These are phyloP conservation scores for Boletus speciosus DNA, from an alignment of 768 basidiomycete genomes.

Conservation along the genomic window DNA sequence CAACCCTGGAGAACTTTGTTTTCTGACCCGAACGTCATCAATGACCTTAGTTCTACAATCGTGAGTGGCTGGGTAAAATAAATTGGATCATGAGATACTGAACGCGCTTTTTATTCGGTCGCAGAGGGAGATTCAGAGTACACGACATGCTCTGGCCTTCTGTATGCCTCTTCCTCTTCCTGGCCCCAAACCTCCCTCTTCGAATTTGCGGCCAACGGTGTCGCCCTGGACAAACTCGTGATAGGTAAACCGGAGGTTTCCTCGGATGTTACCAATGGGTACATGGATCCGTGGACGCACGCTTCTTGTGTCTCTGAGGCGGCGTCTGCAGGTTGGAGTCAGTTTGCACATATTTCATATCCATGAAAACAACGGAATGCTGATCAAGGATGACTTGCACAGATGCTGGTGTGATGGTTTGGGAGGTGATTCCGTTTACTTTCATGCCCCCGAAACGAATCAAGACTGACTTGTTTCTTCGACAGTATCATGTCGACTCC, in stretches of 20 bases:
- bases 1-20: no score
- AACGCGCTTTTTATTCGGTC: not conserved
- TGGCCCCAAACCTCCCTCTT: conserved; percentile 47
- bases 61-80: conserved; percentile 6
- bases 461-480: not conserved
- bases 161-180: conserved; percentile 36
- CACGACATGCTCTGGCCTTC: conserved; percentile 36
- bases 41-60: conserved; percentile 25
- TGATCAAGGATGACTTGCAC: not conserved
- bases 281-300: conserved; percentile 53
- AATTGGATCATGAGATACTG: not conserved
- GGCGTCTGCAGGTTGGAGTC: conserved; percentile 61
- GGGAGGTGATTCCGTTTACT: conserved; percentile 31
- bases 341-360: conserved; percentile 26
- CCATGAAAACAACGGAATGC: not conserved
- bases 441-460: not conserved
- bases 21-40: not conserved
- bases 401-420: conserved; percentile 39
- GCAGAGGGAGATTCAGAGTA: conserved; percentile 39
- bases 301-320: conserved; percentile 62
- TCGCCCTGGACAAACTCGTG: conserved; percentile 61
- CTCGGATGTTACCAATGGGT: conserved; percentile 52
- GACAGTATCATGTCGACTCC: conserved; percentile 37
- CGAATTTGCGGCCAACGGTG: conserved; percentile 50
- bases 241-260: conserved; percentile 67